phyloP scores from a whole-genome alignment of 192 early-diverging fungal genomes.

The Diversispora eburnea region DNA sequence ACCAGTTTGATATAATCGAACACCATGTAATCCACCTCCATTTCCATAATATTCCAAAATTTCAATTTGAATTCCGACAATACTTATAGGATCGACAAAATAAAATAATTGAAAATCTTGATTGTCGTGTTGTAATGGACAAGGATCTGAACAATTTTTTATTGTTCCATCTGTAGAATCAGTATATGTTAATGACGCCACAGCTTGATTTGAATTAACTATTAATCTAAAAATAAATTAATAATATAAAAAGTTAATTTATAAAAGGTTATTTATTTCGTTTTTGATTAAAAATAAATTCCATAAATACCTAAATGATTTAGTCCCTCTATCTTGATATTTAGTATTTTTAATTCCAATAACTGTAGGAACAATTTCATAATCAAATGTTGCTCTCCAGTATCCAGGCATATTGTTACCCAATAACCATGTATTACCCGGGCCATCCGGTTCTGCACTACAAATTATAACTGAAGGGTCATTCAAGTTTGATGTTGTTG shows the following conservation, averaged over 20 bases:
- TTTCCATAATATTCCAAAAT: conserved; percentile 54
- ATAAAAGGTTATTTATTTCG: background rate
- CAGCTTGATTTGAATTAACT: conserved; percentile 51
- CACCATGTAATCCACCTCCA: conserved; percentile 40
- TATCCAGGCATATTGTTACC: conserved; percentile 65
- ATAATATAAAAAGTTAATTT: background rate
- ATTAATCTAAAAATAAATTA: conserved; percentile 41
- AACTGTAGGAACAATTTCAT: conserved; percentile 54
- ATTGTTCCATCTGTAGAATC: conserved; percentile 32
- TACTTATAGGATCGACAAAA: conserved; percentile 36
- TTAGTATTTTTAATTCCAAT: conserved; percentile 65
- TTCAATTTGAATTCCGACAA: conserved; percentile 56
- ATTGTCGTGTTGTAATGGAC: background rate
- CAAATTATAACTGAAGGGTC: conserved; percentile 13
- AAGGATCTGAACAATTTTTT: conserved; percentile 2
- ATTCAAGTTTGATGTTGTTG: background rate
- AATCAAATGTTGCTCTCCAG: conserved; percentile 57
- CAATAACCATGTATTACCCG: conserved; percentile 54
- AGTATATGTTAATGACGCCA: conserved; percentile 58
- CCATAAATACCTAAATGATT: conserved; percentile 52
- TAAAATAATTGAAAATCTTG: conserved; percentile 45
- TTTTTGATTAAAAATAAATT: background rate
- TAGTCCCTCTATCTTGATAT: conserved; percentile 56
- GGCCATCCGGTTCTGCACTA: conserved; percentile 8
- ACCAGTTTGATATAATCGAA: conserved; percentile 37